phyloP scores from a whole-genome alignment of 495 filamentous ascomycete genomes.

The Daldinia caldariorum region DNA sequence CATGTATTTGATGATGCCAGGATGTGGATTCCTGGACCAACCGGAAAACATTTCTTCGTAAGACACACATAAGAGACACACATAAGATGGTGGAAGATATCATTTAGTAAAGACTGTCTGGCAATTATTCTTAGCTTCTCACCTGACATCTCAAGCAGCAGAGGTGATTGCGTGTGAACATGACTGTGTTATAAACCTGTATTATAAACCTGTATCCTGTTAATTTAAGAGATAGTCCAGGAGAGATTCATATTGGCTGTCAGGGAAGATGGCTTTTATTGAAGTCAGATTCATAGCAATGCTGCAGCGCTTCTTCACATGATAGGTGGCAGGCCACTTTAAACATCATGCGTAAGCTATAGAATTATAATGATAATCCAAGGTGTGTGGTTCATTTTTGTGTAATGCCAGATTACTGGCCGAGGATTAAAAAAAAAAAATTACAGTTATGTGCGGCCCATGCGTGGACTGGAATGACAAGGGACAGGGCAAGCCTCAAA shows the following conservation, averaged over 20 bases:
- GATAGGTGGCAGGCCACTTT: constrained; percentile 28
- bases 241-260: constrained; percentile 30
- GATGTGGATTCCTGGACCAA: constrained; percentile 25
- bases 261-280: constrained; percentile 19
- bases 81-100: constrained; percentile 29
- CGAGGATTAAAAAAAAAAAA: constrained; percentile 24
- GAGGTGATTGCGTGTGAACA: constrained; percentile 29
- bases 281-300: constrained; percentile 38
- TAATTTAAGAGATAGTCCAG: constrained; percentile 40
- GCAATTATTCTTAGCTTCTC: constrained; percentile 29
- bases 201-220: constrained; percentile 32
- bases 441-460: constrained; percentile 30
- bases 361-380: constrained; percentile 34
- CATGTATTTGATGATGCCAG: constrained; percentile 24
- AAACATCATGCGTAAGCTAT: constrained; percentile 39
- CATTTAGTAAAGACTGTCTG: constrained; percentile 34
- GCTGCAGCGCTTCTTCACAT: constrained; percentile 42
- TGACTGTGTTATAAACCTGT: constrained; percentile 29
- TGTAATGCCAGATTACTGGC: constrained; percentile 32
- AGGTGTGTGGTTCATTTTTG: constrained; percentile 44
- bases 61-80: constrained; percentile 33
- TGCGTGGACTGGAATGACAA: constrained; percentile 27
- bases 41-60: constrained; percentile 29
- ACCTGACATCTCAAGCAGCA: constrained; percentile 31
- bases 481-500: constrained; percentile 27